These are phyloP conservation scores for Fusarium penzigii DNA, from an alignment of 2,329 filamentous ascomycete species.

Conservation along the genomic window DNA sequence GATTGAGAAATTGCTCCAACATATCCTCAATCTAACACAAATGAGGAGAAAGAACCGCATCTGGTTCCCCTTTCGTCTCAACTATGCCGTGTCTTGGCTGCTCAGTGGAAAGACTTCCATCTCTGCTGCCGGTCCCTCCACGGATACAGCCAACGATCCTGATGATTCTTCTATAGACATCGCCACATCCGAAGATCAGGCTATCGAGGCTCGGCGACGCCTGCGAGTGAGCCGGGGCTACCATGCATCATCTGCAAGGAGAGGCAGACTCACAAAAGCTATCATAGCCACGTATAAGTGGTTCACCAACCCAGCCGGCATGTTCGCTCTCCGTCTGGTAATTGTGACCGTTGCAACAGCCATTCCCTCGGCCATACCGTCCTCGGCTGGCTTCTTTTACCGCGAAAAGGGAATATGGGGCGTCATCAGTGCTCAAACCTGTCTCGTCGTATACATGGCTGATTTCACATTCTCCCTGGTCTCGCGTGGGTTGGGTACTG, in stretches of 20 bases:
- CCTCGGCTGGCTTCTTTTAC: slow-evolving; percentile 50
- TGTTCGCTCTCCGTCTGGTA: slow-evolving; percentile 50
- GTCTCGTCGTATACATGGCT: slow-evolving; percentile 49
- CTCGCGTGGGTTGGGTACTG: slow-evolving; percentile 42
- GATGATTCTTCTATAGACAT: slow-evolving; percentile 26
- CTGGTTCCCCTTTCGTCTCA: slow-evolving; percentile 45
- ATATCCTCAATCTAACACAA: slow-evolving; percentile 38
- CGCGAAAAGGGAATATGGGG: slow-evolving; percentile 54
- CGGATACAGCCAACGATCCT: slow-evolving; percentile 7
- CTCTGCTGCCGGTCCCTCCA: slow-evolving; percentile 21
- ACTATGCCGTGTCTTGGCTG: slow-evolving; percentile 42
- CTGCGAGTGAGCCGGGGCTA: slow-evolving; percentile 38
- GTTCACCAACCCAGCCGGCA: slow-evolving; percentile 43
- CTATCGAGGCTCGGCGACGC: slow-evolving; percentile 37
- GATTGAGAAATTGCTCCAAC: slow-evolving; percentile 37
- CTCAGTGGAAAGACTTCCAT: slow-evolving; percentile 23
- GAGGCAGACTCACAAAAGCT: slow-evolving; percentile 22
- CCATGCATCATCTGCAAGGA: slow-evolving; percentile 8
- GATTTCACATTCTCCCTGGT: slow-evolving; percentile 51
- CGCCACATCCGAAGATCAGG: slow-evolving; percentile 31
- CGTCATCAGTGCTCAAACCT: slow-evolving; percentile 52
- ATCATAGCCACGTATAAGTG: slow-evolving; percentile 39
- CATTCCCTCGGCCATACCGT: slow-evolving; percentile 44
- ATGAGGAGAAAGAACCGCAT: slow-evolving; percentile 37
- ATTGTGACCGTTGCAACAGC: slow-evolving; percentile 45